Base-by-base conservation (phyloP, 192 early-diverging fungal species). In the Physocladia obscura region DNA sequence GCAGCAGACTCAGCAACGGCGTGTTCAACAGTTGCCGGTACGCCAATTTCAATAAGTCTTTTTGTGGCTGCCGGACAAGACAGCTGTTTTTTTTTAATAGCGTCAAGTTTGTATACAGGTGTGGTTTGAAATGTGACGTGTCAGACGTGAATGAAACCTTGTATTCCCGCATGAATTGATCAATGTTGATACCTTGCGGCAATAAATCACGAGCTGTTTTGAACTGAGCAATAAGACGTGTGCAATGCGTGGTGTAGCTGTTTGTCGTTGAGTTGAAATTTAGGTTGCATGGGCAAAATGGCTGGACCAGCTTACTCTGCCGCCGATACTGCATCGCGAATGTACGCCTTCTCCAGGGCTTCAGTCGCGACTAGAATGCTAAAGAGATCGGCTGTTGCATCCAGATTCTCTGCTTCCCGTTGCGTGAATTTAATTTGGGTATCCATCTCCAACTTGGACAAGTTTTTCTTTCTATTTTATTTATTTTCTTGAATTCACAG, bases 11-110 rank as follows among this genome's bases (percentile, higher is more conserved):
- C 64, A 37, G 69, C 81, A 11, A 85, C 85, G 0, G 87, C 90
- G 81, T 97, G 95, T 73, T 98, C 97, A 35, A 95, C 87, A 0
- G 97, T 98, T 8, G 93, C 91, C 1, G 97, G 97, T 0, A 98
- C 93, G 0, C 97, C 97, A n/a, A 95, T 92, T 74, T 93, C 91
- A 59, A 98, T 77, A 27, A 84, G 63, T 34, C 95, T 81, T 57
- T 90, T 89, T 19, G 83, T 82, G 1, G 95, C 97, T 2, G 94
- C 93, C 1, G 94, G 91, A 61, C 93, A 95, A 38, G 83, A 83
- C 32, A 96, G 75, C 83, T 90, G n/a, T n/a, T n/a, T n/a, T n/a
- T n/a, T n/a, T n/a, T n/a, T n/a, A n/a, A n/a, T n/a, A n/a, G n/a
- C n/a, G n/a, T n/a, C n/a, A n/a, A n/a, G n/a, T n/a, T n/a, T n/a